A percentile compares a stretch with the other conserved stretches of the same genome.
Evolutionary conservation across 2,329 filamentous ascomycete genomes (phyloP).

Genomic region (Mycosphaerella sp.): DNA sequence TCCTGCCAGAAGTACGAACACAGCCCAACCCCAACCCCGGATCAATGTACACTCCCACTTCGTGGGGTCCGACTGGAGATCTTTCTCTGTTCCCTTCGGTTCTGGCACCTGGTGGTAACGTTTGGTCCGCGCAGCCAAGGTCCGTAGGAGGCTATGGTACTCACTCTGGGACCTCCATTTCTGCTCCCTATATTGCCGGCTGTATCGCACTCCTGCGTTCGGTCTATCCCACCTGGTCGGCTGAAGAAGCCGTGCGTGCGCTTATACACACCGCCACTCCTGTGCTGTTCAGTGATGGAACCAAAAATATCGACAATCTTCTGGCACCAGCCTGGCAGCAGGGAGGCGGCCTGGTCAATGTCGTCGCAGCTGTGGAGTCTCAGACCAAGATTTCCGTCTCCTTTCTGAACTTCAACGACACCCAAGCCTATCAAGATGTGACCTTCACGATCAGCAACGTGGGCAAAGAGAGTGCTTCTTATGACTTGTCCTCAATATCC

Average conservation of each 20-base stretch:
- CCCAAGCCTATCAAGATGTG: neutral
- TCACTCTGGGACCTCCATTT: neutral
- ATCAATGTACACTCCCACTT: neutral
- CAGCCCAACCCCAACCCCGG: neutral
- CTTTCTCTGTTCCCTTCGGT: neutral
- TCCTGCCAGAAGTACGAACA: neutral
- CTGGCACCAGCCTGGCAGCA: neutral
- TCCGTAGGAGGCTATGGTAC: neutral
- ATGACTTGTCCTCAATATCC: neutral
- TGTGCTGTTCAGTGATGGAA: neutral
- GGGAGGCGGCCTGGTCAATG: neutral
- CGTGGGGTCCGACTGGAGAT: neutral
- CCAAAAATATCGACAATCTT: neutral
- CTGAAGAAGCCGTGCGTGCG: neutral
- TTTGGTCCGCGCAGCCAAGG: neutral
- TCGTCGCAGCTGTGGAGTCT: neutral
- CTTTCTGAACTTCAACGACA: neutral
- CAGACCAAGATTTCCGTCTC: neutral
- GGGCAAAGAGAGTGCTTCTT: neutral
- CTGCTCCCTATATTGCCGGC: neutral
- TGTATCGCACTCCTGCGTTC: neutral
- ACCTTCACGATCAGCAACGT: neutral
- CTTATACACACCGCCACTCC: neutral
- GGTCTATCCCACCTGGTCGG: neutral
- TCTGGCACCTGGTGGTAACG: neutral